Percentiles rank a stretch among this genome's conserved stretches.
These are phyloP conservation scores for Bidens hawaiensis DNA, from an alignment of 140 eudicot genomes.

Conservation along the genomic window DNA sequence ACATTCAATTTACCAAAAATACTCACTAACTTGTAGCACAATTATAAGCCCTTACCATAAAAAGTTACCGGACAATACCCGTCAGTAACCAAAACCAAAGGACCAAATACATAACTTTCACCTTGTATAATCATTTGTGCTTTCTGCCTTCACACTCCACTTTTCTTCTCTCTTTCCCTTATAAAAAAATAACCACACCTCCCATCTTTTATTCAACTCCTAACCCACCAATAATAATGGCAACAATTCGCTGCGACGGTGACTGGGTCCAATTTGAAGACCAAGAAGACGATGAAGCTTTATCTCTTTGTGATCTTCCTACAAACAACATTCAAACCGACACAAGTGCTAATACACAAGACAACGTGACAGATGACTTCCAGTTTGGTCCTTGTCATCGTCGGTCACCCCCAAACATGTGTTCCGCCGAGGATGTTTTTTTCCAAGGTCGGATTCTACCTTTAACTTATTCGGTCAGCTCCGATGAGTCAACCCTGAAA, in stretches of 20 bases:
- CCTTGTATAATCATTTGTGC: slow-evolving; percentile 25
- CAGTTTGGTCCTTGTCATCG: slow-evolving; percentile 41
- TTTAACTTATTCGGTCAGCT: slow-evolving; percentile 59
- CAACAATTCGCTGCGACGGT: slow-evolving; percentile 23
- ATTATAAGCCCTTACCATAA: neutral
- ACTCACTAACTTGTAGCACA: neutral
- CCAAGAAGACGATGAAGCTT: slow-evolving; percentile 38
- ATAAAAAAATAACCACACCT: slow-evolving; percentile 9
- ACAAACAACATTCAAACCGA: slow-evolving; percentile 24
- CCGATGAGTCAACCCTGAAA: slow-evolving; percentile 22
- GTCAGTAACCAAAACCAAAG: neutral
- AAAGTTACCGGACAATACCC: neutral
- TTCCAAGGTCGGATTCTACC: slow-evolving; percentile 82
- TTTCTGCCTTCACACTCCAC: slow-evolving; percentile 7
- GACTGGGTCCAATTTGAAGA: slow-evolving; percentile 31
- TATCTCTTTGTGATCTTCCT: slow-evolving; percentile 74
- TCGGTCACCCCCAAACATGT: slow-evolving; percentile 54
- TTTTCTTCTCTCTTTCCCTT: slow-evolving; percentile 14
- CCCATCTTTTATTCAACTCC: slow-evolving; percentile 12
- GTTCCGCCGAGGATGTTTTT: slow-evolving; percentile 83
- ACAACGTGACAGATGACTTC: slow-evolving; percentile 28
- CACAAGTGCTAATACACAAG: slow-evolving; percentile 1
- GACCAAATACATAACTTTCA: neutral
- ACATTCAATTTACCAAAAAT: neutral
- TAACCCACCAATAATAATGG: slow-evolving; percentile 24